Conservation (phyloP, 2,329 filamentous ascomycete genomes). For the Beauveria sp. region DNA sequence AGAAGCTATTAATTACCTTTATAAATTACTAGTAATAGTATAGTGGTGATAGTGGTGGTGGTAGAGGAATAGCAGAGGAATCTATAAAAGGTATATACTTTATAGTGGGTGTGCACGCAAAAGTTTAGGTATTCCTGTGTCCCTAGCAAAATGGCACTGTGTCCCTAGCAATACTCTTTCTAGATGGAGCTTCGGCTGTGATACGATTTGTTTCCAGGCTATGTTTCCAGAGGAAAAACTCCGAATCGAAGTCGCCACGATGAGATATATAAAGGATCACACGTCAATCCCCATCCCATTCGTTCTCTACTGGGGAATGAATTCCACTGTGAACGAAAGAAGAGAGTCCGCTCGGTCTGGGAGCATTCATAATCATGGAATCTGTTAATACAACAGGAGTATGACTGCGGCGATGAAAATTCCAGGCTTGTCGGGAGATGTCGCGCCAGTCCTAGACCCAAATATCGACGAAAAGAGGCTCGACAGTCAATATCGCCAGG, state of each 20-base stretch:
- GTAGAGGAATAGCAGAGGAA: too few relatives aligned
- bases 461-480: slow-evolving; percentile 9
- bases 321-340: background rate
- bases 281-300: slow-evolving; percentile 12
- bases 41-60: too few relatives aligned
- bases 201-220: slow-evolving; percentile 8
- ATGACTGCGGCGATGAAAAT: slow-evolving; percentile 10
- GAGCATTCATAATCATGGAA: slow-evolving; percentile 14
- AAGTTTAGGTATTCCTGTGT: too few relatives aligned
- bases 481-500: slow-evolving; percentile 9
- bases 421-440: background rate
- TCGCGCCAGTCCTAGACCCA: background rate
- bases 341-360: slow-evolving; percentile 12
- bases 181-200: background rate
- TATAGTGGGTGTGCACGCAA: too few relatives aligned
- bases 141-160: too few relatives aligned
- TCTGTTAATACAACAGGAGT: slow-evolving; percentile 6
- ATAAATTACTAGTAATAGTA: too few relatives aligned
- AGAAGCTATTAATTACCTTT: too few relatives aligned
- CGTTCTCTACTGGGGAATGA: slow-evolving; percentile 13
- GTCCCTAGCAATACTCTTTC: too few relatives aligned
- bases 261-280: slow-evolving; percentile 11
- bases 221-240: slow-evolving; percentile 15
- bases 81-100: too few relatives aligned
- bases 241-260: slow-evolving; percentile 12